Percentiles rank a stretch among this genome's conserved stretches.
phyloP scores from a whole-genome alignment of 176 grass and related monocot species.

The Puya raimondii region DNA sequence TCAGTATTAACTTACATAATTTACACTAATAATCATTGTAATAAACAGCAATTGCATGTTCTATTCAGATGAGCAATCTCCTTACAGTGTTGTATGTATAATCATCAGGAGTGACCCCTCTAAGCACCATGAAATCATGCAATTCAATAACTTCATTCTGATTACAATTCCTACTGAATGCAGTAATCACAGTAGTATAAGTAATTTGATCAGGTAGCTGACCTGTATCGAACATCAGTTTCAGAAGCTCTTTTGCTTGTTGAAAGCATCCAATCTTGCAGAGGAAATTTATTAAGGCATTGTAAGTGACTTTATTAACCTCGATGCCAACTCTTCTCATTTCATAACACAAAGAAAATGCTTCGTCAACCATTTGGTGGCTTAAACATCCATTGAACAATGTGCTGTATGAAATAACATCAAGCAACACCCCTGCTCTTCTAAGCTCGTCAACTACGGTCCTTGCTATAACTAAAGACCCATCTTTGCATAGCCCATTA shows the following conservation, averaged over 20 bases:
- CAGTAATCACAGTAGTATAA: slow-evolving; percentile 10
- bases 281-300: slow-evolving; percentile 13
- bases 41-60: too few species aligned
- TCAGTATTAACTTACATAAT: too few species aligned
- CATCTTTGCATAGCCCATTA: slow-evolving; percentile 15
- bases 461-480: slow-evolving; percentile 2
- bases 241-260: slow-evolving; percentile 16
- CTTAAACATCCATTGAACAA: slow-evolving; percentile 9
- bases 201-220: slow-evolving; percentile 17
- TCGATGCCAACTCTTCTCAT: slow-evolving; percentile 9
- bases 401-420: slow-evolving; percentile 16
- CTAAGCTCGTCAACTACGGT: slow-evolving; percentile 9
- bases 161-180: slow-evolving; percentile 6
- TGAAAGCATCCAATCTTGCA: slow-evolving; percentile 19
- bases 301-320: slow-evolving; percentile 18
- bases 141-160: slow-evolving; percentile 12
- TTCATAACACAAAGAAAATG: slow-evolving; percentile 6
- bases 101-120: slow-evolving; percentile 13
- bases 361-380: slow-evolving; percentile 7
- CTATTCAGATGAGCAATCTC: not conserved
- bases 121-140: slow-evolving; percentile 21
- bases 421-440: slow-evolving; percentile 2
- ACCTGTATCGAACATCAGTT: slow-evolving; percentile 6
- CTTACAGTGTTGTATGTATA: slow-evolving; percentile 14
- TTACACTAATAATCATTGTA: too few species aligned